A percentile compares a stretch with the other conserved stretches of the same genome.
These are phyloP conservation scores for Capsicum baccatum DNA, from an alignment of 257 asterid species.

Conservation along the genomic window DNA sequence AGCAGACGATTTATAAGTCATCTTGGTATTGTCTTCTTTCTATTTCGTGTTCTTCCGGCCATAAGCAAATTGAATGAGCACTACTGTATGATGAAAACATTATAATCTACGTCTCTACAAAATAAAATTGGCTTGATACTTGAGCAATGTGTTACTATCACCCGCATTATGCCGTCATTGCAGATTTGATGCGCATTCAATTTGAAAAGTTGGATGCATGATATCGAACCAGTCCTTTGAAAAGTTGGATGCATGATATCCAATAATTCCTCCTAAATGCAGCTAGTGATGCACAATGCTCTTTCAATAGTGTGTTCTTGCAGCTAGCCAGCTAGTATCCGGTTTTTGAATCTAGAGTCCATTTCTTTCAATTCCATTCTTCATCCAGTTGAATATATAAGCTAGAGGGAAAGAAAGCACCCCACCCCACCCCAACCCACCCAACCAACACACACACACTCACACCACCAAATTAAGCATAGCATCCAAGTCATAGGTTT, in stretches of 20 bases:
- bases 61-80: not conserved
- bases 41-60: not conserved
- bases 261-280: slow-evolving; percentile 15
- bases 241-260: not conserved
- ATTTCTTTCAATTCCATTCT: not conserved
- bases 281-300: slow-evolving; percentile 2
- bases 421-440: not conserved
- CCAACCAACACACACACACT: too few species aligned
- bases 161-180: not conserved
- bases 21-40: not conserved
- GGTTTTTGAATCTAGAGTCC: slow-evolving; percentile 5
- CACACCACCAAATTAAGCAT: slow-evolving; percentile 2
- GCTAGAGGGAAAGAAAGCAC: slow-evolving; percentile 8
- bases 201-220: not conserved
- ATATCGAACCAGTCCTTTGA: not conserved
- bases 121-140: not conserved
- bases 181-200: not conserved
- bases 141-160: not conserved
- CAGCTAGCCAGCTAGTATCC: slow-evolving; percentile 1
- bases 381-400: not conserved
- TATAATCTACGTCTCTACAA: not conserved
- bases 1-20: not conserved
- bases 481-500: not conserved
- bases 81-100: not conserved
- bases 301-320: not conserved